A percentile compares a stretch with the other conserved stretches of the same genome.
These are phyloP conservation scores for Mortierella sp. DNA, from an alignment of 371 early-diverging fungal genomes.

Conservation along the genomic window DNA sequence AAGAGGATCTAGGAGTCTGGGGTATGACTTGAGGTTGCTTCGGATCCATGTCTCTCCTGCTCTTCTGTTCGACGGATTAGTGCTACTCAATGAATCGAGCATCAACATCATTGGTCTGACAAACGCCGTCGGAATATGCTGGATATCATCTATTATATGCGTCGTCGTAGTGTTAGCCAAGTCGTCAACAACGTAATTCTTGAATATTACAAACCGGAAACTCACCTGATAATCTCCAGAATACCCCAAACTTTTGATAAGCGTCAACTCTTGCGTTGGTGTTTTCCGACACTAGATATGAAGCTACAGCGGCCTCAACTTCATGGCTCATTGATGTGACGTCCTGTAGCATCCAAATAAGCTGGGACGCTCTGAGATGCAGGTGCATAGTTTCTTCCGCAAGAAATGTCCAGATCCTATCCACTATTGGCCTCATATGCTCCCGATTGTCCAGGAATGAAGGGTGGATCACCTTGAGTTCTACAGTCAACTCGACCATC, in stretches of 20 bases:
- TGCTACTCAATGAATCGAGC: conserved; percentile 72
- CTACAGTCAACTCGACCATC: conserved; percentile 49
- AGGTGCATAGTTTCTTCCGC: conserved; percentile 59
- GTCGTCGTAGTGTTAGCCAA: background rate
- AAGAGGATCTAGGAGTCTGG: conserved; percentile 74
- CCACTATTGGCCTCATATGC: conserved; percentile 44
- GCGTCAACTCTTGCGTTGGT: conserved; percentile 55
- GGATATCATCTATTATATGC: conserved; percentile 36
- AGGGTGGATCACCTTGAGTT: conserved; percentile 33
- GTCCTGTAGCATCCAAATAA: conserved; percentile 75
- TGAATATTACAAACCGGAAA: background rate
- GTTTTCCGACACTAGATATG: conserved; percentile 63
- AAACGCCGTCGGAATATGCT: conserved; percentile 64
- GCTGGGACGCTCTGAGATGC: conserved; percentile 74
- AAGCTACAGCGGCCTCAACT: conserved; percentile 73
- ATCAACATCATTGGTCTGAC: conserved; percentile 81
- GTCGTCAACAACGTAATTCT: background rate
- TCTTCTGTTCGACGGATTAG: conserved; percentile 68
- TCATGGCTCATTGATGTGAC: conserved; percentile 63
- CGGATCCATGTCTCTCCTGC: conserved; percentile 83
- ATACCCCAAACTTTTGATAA: conserved; percentile 74
- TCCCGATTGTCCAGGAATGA: conserved; percentile 44
- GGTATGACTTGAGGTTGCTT: conserved; percentile 72
- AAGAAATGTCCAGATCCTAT: conserved; percentile 63
- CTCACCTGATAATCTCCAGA: conserved; percentile 74